phyloP scores from a whole-genome alignment of 208 protist species.

The Jaenimonas drosophilae region DNA sequence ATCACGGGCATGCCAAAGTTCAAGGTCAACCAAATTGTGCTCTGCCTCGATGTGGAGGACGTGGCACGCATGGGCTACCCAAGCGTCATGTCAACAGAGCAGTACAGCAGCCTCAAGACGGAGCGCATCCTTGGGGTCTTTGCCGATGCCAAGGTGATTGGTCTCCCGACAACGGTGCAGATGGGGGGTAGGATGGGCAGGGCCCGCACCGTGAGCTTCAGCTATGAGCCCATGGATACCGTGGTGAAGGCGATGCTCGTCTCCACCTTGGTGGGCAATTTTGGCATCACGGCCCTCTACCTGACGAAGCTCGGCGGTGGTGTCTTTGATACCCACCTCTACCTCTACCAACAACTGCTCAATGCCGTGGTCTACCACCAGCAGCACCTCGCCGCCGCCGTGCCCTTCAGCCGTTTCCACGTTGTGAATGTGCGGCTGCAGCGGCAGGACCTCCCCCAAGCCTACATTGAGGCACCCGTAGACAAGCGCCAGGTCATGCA shows the following conservation, averaged over 20 bases:
- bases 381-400: constrained; percentile 15
- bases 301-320: constrained; percentile 66
- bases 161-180: constrained; percentile 46
- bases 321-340: constrained; percentile 77
- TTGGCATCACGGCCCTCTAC: constrained; percentile 74
- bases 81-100: constrained; percentile 74
- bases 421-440: constrained; percentile 58
- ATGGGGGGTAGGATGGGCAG: constrained; percentile 59
- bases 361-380: constrained; percentile 37
- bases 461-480: constrained; percentile 23
- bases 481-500: constrained; percentile 21
- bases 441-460: constrained; percentile 50
- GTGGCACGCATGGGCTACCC: constrained; percentile 81
- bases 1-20: constrained; percentile 73
- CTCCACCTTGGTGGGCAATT: constrained; percentile 64
- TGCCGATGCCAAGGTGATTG: constrained; percentile 53
- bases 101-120: constrained; percentile 83
- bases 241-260: constrained; percentile 70
- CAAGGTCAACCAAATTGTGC: constrained; percentile 59
- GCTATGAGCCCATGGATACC: constrained; percentile 64
- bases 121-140: constrained; percentile 70
- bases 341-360: constrained; percentile 72
- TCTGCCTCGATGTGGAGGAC: constrained; percentile 82
- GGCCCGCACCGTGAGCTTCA: constrained; percentile 67
- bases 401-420: constrained; percentile 40